Base-by-base conservation (phyloP, 257 asterid genomes). In the Penstemon davidsonii region DNA sequence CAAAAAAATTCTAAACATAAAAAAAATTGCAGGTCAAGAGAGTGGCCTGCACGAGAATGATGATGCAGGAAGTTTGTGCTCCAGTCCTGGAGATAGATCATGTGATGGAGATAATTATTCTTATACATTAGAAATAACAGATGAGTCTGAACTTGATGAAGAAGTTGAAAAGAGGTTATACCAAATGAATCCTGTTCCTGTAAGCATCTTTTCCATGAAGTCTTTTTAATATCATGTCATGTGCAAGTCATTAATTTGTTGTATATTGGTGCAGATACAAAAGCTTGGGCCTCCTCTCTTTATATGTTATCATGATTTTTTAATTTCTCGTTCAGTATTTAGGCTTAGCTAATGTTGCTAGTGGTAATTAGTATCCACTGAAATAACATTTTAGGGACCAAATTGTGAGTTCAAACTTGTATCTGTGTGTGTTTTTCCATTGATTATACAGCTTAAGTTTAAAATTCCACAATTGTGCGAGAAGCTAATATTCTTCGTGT, bases 141-240 rank as follows among this genome's bases (percentile, higher is more conserved):
- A 93, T 71, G 96, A 88, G 78, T 80, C 75, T 67, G 96, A 87
- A 67, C 66, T 88, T 76, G 97, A 89, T 75, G 99, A 95, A 70
- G 96, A 91, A 84, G 96, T 94, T 60, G 87, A 81, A 81, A 91
- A 83, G 88, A 89, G 96, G 85, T 69, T 94, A 71, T 75, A 84
- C 76, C 89, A 91, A 75, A 83, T 88, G 90, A 61, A 80, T 78
- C 81, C 96, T 60, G 83, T 84, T 68, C 95, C 94, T 69, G 97
- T 88, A 82, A 88, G 98, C 80, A 56, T 57, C 54, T 41, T 44
- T 46, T 73, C 72, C 55, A 42, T 69, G 40, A 4, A 13, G 41
- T 65, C 46, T 33, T 61, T 25, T 51, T 67, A 55, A 60, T 44
- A 54, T 54, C 50, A 4, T 58, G n/a, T 66, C 58, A 47, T 41